These are phyloP conservation scores for Pythium pyrilobum DNA, from an alignment of 352 stramenopile genomes.

Conservation along the genomic window DNA sequence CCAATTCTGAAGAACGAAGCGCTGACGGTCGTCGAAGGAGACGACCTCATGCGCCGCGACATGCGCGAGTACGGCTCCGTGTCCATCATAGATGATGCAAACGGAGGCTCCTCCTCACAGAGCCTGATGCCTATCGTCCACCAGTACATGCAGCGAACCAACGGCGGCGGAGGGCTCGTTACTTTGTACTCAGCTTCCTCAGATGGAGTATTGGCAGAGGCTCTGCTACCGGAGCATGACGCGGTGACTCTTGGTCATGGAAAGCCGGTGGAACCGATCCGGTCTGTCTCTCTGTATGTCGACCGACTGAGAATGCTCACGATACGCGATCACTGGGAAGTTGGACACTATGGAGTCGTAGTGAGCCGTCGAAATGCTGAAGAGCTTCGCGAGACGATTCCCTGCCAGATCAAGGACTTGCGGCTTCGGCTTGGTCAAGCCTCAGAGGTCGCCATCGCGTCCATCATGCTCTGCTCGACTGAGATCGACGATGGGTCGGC, in stretches of 20 bases:
- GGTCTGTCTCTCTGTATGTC: neutral
- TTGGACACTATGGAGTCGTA: slow-evolving; percentile 4
- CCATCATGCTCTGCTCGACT: neutral
- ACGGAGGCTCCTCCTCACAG: neutral
- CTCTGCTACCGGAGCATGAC: neutral
- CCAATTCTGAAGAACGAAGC: slow-evolving; percentile 11
- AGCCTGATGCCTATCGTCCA: neutral
- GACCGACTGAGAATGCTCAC: neutral
- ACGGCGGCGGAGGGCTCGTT: neutral
- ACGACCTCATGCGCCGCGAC: neutral
- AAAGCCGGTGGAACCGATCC: neutral
- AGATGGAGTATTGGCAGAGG: neutral
- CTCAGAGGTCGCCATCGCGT: neutral
- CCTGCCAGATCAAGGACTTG: neutral
- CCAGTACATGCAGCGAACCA: neutral
- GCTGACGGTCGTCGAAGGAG: neutral
- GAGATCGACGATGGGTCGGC: neutral
- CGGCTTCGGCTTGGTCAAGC: neutral
- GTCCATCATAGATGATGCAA: neutral
- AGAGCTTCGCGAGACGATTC: neutral
- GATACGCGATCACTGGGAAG: slow-evolving; percentile 1
- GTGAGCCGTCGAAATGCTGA: neutral
- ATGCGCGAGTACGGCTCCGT: slow-evolving; percentile 1
- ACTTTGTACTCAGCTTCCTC: neutral
- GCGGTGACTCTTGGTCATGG: too few species aligned